These are phyloP conservation scores for Neopestalotiopsis sp. DNA, from an alignment of 2,329 filamentous ascomycete species.

Conservation along the genomic window DNA sequence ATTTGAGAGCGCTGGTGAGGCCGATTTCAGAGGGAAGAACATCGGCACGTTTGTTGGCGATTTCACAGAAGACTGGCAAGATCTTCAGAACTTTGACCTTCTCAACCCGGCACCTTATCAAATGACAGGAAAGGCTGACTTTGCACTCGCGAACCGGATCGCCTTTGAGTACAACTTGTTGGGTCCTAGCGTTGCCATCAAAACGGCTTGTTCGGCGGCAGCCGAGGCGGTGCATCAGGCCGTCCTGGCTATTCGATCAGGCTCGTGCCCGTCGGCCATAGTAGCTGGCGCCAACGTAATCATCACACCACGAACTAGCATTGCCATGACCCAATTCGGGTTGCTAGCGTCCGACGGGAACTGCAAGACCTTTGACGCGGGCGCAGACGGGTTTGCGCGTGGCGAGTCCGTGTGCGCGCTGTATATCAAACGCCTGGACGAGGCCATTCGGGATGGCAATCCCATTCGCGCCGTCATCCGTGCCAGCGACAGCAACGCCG, in stretches of 20 bases:
- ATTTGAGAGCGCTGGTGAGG: slow-evolving; percentile 41
- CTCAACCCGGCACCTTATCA: slow-evolving; percentile 28
- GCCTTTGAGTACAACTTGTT: slow-evolving; percentile 14
- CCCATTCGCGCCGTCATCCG: slow-evolving; percentile 45
- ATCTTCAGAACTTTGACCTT: slow-evolving; percentile 32
- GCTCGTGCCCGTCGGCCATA: slow-evolving; percentile 5
- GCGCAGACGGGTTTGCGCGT: slow-evolving; percentile 51
- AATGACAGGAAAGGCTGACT: slow-evolving; percentile 30
- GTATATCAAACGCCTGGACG: slow-evolving; percentile 44
- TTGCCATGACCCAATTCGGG: neutral
- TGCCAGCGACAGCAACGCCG: slow-evolving; percentile 43
- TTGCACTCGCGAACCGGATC: slow-evolving; percentile 35
- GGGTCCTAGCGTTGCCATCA: slow-evolving; percentile 15
- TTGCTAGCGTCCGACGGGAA: neutral
- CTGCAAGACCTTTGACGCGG: slow-evolving; percentile 16
- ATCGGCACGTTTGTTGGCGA: slow-evolving; percentile 42
- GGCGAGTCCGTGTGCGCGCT: slow-evolving; percentile 53
- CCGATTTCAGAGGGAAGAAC: slow-evolving; percentile 33
- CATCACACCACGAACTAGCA: neutral
- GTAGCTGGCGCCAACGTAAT: slow-evolving; percentile 16
- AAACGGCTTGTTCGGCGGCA: slow-evolving; percentile 16
- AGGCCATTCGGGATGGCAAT: slow-evolving; percentile 49
- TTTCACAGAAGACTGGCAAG: slow-evolving; percentile 40
- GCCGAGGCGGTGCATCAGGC: slow-evolving; percentile 1
- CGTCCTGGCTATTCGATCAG: neutral